Conservation (phyloP, 352 stramenopile genomes). For the Globisporangium camurandrum region DNA sequence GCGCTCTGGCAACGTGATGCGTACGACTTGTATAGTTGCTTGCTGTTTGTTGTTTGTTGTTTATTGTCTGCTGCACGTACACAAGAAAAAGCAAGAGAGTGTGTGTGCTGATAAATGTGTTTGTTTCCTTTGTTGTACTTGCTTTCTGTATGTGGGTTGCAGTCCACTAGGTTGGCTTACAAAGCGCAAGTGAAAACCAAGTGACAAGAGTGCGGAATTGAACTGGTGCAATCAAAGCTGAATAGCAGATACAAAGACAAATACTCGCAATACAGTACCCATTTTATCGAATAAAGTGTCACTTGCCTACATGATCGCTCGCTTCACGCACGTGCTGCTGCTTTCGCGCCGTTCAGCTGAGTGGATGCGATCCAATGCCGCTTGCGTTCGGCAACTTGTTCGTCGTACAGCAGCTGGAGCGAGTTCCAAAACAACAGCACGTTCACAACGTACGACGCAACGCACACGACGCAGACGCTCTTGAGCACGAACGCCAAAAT, state of each 20-base stretch:
- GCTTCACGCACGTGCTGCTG: conserved; percentile 9
- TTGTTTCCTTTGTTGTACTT: not conserved
- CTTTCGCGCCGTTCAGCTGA: too few relatives aligned
- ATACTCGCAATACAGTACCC: too few relatives aligned
- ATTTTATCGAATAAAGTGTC: too few relatives aligned
- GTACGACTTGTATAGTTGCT: conserved; percentile 22
- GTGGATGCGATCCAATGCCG: too few relatives aligned
- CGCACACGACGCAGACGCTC: conserved; percentile 51
- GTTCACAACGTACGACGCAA: conserved; percentile 48
- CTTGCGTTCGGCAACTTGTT: conserved; percentile 9
- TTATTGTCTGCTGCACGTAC: too few relatives aligned
- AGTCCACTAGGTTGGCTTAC: conserved; percentile 54
- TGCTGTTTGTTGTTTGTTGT: not conserved
- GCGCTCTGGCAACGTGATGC: conserved; percentile 43
- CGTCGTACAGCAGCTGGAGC: conserved; percentile 22
- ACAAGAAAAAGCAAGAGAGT: too few relatives aligned
- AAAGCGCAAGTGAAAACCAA: conserved; percentile 10
- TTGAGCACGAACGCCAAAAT: conserved; percentile 46
- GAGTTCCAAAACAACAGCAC: conserved; percentile 34
- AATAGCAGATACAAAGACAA: too few relatives aligned
- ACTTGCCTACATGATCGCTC: not conserved
- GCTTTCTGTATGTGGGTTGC: not conserved
- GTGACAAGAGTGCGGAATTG: conserved; percentile 5
- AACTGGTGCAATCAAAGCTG: too few relatives aligned
- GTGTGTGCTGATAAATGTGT: not conserved